A percentile compares a stretch with the other conserved stretches of the same genome.
Conservation (phyloP, 2,329 filamentous ascomycete genomes). For the Fusarium albosuccineum region DNA sequence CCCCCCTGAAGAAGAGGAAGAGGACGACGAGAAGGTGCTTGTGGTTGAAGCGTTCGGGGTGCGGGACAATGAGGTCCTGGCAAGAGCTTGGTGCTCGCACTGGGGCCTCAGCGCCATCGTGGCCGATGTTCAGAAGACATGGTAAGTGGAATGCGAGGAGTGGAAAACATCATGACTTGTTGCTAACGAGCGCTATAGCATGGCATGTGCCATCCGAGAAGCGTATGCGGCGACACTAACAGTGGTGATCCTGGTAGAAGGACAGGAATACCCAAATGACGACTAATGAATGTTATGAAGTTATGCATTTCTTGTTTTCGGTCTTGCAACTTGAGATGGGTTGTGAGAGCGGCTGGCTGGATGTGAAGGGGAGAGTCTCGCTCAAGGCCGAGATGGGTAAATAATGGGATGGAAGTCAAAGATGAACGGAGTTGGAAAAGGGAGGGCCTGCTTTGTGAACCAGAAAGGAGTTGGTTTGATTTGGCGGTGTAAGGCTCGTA, state of each 20-base stretch:
- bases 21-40: constrained; percentile 74
- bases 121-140: constrained; percentile 77
- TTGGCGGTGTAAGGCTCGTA: constrained; percentile 24
- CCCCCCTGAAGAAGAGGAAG: constrained; percentile 54
- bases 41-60: constrained; percentile 81
- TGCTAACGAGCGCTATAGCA: constrained; percentile 56
- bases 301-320: constrained; percentile 36
- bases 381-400: constrained; percentile 11
- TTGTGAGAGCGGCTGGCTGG: constrained; percentile 18
- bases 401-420: constrained; percentile 4
- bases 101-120: constrained; percentile 80
- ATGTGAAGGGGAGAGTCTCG: constrained; percentile 27
- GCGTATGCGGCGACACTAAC: constrained; percentile 80
- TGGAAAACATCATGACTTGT: neutral
- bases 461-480: constrained; percentile 12
- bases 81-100: constrained; percentile 81
- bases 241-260: constrained; percentile 76
- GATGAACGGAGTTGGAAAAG: constrained; percentile 15
- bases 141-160: constrained; percentile 57
- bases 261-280: constrained; percentile 59
- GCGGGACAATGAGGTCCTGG: constrained; percentile 81
- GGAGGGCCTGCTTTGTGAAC: constrained; percentile 19
- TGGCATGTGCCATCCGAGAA: constrained; percentile 80
- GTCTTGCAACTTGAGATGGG: constrained; percentile 16
- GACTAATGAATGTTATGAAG: constrained; percentile 50